Evolutionary conservation across 306 rosid species (phyloP).

Genomic region (Castanopsis chinensis): DNA sequence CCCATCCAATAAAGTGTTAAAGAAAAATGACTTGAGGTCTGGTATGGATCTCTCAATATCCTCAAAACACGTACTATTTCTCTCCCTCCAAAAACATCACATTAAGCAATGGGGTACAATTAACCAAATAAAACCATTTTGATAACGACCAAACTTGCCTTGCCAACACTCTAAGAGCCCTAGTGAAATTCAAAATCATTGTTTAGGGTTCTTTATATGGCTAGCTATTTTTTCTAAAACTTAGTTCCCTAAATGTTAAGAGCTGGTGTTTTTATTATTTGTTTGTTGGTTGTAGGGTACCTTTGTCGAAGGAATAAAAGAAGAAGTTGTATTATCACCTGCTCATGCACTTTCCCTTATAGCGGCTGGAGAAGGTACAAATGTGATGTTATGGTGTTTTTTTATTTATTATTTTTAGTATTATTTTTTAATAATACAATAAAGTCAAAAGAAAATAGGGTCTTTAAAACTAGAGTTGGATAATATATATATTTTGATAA

Average conservation of each 20-base stretch:
- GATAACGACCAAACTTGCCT: no score
- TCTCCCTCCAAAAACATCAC: no score
- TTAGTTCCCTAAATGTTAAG: not conserved
- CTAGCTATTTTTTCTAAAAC: slow-evolving; percentile 13
- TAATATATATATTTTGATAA: not conserved
- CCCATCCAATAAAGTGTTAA: no score
- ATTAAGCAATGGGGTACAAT: no score
- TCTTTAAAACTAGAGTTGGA: not conserved
- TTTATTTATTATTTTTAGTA: not conserved
- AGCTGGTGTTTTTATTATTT: slow-evolving; percentile 16
- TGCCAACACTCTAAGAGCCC: no score
- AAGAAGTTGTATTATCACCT: slow-evolving; percentile 98
- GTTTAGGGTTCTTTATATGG: not conserved
- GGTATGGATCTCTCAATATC: no score
- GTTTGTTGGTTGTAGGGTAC: slow-evolving; percentile 67
- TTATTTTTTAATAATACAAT: not conserved
- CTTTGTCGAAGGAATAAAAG: slow-evolving; percentile 95
- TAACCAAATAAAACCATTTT: no score
- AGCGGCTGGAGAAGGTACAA: slow-evolving; percentile 98
- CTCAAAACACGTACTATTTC: no score
- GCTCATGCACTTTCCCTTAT: slow-evolving; percentile 98
- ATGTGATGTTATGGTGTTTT: slow-evolving; percentile 1
- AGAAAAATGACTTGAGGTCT: no score
- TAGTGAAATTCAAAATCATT: not conserved
- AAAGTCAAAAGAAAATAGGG: not conserved